Evolutionary conservation across 768 basidiomycete genomes (phyloP).

Genomic region (Tylopilus balloui): DNA sequence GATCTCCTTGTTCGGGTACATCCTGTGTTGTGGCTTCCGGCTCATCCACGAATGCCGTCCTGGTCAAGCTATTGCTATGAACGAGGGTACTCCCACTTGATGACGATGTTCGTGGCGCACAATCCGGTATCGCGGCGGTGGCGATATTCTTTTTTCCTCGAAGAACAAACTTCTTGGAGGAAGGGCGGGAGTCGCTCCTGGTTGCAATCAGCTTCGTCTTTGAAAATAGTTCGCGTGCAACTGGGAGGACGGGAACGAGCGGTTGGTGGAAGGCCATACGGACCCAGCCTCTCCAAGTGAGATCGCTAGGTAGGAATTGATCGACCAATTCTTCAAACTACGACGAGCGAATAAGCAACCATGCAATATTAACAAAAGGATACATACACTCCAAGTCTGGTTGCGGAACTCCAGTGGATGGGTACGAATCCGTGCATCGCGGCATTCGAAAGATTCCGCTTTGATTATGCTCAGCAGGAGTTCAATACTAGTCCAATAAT

Average conservation of each 20-base stretch:
- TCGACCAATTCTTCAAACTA: conserved; percentile 78
- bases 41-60: conserved; percentile 37
- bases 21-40: conserved; percentile 34
- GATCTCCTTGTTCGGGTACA: conserved; percentile 13
- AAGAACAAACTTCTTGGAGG: conserved; percentile 19
- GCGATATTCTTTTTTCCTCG: conserved; percentile 18
- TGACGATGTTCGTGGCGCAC: conserved; percentile 17
- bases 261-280: conserved; percentile 82
- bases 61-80: conserved; percentile 18
- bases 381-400: conserved; percentile 74
- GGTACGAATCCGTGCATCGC: conserved; percentile 74
- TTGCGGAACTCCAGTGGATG: conserved; percentile 78
- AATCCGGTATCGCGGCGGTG: conserved; percentile 12
- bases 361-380: neutral
- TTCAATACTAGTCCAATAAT: conserved; percentile 46
- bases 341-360: conserved; percentile 3
- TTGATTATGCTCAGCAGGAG: conserved; percentile 75
- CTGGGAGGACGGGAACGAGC: conserved; percentile 70
- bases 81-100: conserved; percentile 13
- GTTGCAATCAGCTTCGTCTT: conserved; percentile 69
- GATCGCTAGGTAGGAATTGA: conserved; percentile 74
- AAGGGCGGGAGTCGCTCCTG: conserved; percentile 26
- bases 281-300: conserved; percentile 77
- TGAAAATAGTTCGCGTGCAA: conserved; percentile 70
- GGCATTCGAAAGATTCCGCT: conserved; percentile 80